Base-by-base conservation (phyloP, 2,329 filamentous ascomycete genomes). In the Tolypocladium guangdongense region DNA sequence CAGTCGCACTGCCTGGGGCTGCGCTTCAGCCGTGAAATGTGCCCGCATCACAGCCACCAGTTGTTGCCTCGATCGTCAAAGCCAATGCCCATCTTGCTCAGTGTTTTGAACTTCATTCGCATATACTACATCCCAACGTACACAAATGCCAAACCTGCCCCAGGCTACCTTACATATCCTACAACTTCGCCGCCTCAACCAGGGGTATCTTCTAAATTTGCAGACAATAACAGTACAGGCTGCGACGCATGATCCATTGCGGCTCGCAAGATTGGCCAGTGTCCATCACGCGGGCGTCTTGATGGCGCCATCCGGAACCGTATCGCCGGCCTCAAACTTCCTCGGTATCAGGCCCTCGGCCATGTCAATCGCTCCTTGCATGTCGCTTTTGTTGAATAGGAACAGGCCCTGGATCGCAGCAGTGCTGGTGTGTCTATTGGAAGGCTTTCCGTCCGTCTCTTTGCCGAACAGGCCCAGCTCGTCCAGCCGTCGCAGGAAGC, bases 381-480 rank as follows among this genome's bases (percentile, higher is more conserved):
- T 87, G 62, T 95, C 81, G 58, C 86, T 87, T 73, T 99, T 99
- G 71, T 97, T 95, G 68, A 95, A 95, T 67, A 97, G 69, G 69
- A 99, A 99, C 46, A 99, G 71, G 0, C 93, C 93, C 70, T 99
- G 93, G 33, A 99, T 83, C 24, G 90, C 90, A 32, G 93, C 93
- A 5, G 92, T 91, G 66, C 91, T 97, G 18, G 90, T 88, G 54
- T 73, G 74, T 48, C 75, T 74, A 41, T 72, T 69, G 5, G 71
- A 75, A 3, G 72, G 66, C 53, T 73, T 72, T 3, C 71, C 70
- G 22, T 77, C 77, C 30, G 73, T 64, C 24, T 73, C 75, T 51
- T 80, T 75, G 20, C 82, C 79, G 52, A 95, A 81, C 30, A 96
- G 69, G 0, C 86, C 86, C 18, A 93, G 73, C 49, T 84, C 77